These are phyloP conservation scores for Yamadazyma taylorii DNA, from an alignment of 1,139 yeast genomes.

Conservation along the genomic window DNA sequence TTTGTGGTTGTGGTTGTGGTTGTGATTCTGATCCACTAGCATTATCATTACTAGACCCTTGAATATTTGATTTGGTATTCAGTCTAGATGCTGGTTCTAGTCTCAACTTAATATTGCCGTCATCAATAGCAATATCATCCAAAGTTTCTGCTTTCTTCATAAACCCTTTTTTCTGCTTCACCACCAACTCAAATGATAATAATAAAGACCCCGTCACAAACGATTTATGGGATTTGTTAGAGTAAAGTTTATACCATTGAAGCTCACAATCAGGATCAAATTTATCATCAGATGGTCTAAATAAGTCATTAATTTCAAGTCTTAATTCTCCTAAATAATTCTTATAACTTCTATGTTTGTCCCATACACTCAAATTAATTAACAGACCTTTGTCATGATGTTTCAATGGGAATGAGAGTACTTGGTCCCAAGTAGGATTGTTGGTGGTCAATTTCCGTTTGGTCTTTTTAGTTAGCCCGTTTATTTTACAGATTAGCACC, in stretches of 20 bases:
- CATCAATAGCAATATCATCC: conserved; percentile 4
- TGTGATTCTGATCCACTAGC: no score
- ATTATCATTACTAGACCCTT: no score
- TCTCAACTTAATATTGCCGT: conserved; percentile 11
- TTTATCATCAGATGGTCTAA: conserved; percentile 21
- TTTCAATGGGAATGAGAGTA: conserved; percentile 32
- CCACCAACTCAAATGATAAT: conserved; percentile 49
- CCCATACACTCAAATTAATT: conserved; percentile 43
- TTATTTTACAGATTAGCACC: conserved; percentile 35
- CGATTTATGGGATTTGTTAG: conserved; percentile 44
- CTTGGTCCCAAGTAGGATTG: conserved; percentile 49
- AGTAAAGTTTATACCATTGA: conserved; percentile 53
- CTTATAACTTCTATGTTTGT: conserved; percentile 43
- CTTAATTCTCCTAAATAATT: conserved; percentile 60
- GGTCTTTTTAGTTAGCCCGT: conserved; percentile 30
- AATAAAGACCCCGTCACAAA: conserved; percentile 60
- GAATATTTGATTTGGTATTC: no score
- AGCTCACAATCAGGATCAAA: conserved; percentile 30
- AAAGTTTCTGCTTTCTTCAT: conserved; percentile 8
- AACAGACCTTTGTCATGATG: conserved; percentile 29
- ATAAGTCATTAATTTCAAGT: conserved; percentile 44
- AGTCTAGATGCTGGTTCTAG: conserved; percentile 24
- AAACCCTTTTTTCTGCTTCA: conserved; percentile 19
- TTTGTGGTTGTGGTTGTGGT: conserved; percentile 1
- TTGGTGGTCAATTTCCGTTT: conserved; percentile 36